Base-by-base conservation (phyloP, 2,329 filamentous ascomycete species). In the Aspergillus candidus region DNA sequence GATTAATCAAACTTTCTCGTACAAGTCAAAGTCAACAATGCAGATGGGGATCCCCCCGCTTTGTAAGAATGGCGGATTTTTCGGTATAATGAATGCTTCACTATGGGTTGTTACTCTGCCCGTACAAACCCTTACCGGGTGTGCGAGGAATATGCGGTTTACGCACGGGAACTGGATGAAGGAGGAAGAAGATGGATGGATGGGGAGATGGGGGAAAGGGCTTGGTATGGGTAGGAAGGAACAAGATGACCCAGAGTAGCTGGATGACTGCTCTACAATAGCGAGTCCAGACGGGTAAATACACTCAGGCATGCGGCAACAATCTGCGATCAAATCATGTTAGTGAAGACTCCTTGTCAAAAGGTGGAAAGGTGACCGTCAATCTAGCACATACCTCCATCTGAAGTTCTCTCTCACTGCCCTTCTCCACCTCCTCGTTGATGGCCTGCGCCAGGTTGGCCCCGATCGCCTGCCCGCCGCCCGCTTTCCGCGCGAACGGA, bases 281-380 rank as follows among this genome's bases (percentile, higher is more conserved):
- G 77, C 40, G 93, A 97, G 73, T 98, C 93, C 60, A 98, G 85
- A 64, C 91, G 82, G 53, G 93, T 98, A 69, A 98, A 98, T 61
- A 98, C 93, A 72, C 86, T 95, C 68, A 98, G 73, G 69, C 93
- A 97, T 56, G 93, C 93, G 41, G 93, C 90, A 42, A 98, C 88
- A 61, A 87, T 82, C 79, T 83, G 47, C 46, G 22, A 27, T 8
- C 22, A 27, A 27, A 10, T 7, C 22, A 22, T 27, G 22, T 27
- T 27, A 27, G 22, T n/a, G n/a, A n/a, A n/a, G n/a, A n/a, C n/a
- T n/a, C n/a, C n/a, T n/a, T n/a, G n/a, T n/a, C n/a, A n/a, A n/a
- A n/a, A n/a, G n/a, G n/a, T n/a, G n/a, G 22, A 6, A 22, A 22
- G 22, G 22, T 4, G 22, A 22, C 22, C 4, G 2, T 22, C 22